Conservation (phyloP, 1,284 basidiomycete species). For the Irpex rosettiformis region DNA sequence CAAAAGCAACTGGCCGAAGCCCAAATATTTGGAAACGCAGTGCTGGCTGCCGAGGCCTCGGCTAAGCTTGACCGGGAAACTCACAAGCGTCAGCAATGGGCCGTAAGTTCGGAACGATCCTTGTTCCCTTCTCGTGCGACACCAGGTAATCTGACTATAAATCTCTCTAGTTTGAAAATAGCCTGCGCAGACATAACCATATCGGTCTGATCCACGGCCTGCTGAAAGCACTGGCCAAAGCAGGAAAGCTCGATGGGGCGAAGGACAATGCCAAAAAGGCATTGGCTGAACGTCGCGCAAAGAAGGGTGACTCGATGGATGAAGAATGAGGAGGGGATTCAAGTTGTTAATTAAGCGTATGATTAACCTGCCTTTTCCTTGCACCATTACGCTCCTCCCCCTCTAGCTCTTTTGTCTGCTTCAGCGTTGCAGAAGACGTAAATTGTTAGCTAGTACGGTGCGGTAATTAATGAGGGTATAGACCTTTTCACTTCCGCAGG, state of each 20-base stretch:
- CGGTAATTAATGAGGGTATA: too few relatives aligned
- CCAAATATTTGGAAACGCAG: conserved; percentile 38
- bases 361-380: background rate
- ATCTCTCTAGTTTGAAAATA: conserved; percentile 69
- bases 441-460: background rate
- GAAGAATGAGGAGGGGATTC: conserved; percentile 36
- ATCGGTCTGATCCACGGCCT: conserved; percentile 75
- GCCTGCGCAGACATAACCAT: conserved; percentile 78
- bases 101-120: conserved; percentile 48
- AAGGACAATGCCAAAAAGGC: conserved; percentile 44
- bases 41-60: conserved; percentile 49
- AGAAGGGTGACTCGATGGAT: conserved; percentile 50
- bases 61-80: conserved; percentile 73
- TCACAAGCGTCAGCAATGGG: conserved; percentile 76
- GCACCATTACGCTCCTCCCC: background rate
- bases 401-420: background rate
- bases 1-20: conserved; percentile 54
- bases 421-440: background rate
- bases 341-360: background rate
- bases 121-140: background rate
- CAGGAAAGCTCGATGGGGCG: conserved; percentile 49
- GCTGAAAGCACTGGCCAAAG: conserved; percentile 64
- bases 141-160: background rate
- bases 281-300: conserved; percentile 52
- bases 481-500: background rate